phyloP scores from a whole-genome alignment of 345 rosid species.

The Salix arbutifolia region DNA sequence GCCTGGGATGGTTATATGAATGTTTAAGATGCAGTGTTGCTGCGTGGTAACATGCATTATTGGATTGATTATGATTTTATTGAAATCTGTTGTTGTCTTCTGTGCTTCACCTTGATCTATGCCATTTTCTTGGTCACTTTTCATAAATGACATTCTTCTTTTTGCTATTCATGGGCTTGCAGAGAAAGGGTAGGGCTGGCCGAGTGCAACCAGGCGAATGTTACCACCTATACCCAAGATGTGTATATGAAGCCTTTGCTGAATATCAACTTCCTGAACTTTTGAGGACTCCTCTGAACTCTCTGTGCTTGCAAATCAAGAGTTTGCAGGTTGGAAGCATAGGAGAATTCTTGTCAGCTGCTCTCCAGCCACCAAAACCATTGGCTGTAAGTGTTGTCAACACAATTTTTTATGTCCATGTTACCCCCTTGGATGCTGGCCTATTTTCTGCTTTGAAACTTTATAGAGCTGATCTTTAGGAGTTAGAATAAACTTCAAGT shows the following conservation, averaged over 20 bases:
- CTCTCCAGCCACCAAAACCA: slow-evolving; percentile 85
- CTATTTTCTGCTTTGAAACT: neutral
- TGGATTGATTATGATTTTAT: neutral
- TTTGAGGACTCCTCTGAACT: slow-evolving; percentile 93
- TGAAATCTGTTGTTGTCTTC: slow-evolving; percentile 2
- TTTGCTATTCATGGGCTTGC: slow-evolving; percentile 22
- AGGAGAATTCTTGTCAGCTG: slow-evolving; percentile 91
- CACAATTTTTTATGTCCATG: neutral
- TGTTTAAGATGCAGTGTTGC: neutral
- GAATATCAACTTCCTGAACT: slow-evolving; percentile 99
- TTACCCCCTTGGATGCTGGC: neutral
- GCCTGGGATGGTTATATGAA: neutral
- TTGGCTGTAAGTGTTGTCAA: slow-evolving; percentile 68
- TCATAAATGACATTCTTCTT: neutral
- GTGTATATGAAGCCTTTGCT: slow-evolving; percentile 89
- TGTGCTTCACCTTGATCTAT: slow-evolving; percentile 1
- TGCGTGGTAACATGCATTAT: neutral
- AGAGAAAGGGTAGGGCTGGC: slow-evolving; percentile 98
- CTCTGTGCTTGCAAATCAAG: slow-evolving; percentile 99
- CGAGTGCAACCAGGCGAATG: slow-evolving; percentile 95
- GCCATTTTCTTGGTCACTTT: slow-evolving; percentile 1
- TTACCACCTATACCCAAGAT: slow-evolving; percentile 85
- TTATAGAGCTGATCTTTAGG: neutral
- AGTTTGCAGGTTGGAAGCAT: slow-evolving; percentile 85
- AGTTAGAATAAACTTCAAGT: neutral